Percentiles rank a stretch among this genome's conserved stretches.
Conservation (phyloP, 2,329 filamentous ascomycete genomes). For the Aspergillus pseudonomiae region DNA sequence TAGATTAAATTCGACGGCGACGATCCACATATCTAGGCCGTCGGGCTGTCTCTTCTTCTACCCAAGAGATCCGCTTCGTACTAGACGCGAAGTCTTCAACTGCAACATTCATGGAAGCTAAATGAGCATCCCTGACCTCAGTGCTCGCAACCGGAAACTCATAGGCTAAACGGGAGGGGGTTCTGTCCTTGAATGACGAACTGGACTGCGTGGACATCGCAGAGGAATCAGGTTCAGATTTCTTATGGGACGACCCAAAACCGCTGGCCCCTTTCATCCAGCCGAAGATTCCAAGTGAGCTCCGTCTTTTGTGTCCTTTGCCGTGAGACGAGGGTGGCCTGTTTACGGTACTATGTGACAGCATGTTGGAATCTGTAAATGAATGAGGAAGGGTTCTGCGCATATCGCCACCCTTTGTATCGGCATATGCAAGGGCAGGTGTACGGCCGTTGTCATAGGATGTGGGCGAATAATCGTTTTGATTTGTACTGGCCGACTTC, state of each 20-base stretch:
- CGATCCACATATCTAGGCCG: conserved; percentile 37
- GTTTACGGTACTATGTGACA: conserved; percentile 21
- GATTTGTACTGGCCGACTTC: conserved; percentile 14
- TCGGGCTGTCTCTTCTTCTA: conserved; percentile 23
- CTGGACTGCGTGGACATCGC: conserved; percentile 1
- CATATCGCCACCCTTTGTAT: conserved; percentile 11
- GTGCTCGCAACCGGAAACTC: conserved; percentile 17
- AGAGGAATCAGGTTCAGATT: conserved; percentile 19
- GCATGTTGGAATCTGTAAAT: conserved; percentile 28
- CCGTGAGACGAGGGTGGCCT: conserved; percentile 31
- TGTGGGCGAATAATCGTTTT: conserved; percentile 16
- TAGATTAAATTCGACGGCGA: conserved; percentile 10
- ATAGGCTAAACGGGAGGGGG: conserved; percentile 19
- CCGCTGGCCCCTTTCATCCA: conserved; percentile 43
- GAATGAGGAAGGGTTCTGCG: conserved; percentile 30
- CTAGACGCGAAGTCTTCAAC: conserved; percentile 21
- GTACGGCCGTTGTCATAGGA: conserved; percentile 19
- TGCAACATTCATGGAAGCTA: conserved; percentile 11
- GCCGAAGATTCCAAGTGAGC: conserved; percentile 42
- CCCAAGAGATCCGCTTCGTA: conserved; percentile 14
- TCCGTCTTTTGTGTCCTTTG: conserved; percentile 40
- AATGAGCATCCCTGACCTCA: conserved; percentile 10
- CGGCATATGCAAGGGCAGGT: conserved; percentile 21
- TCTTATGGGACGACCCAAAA: conserved; percentile 26
- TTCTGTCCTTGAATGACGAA: conserved; percentile 18